Evolutionary conservation across 768 basidiomycete species (phyloP).

Genomic region (Crassisporium funariophilum): DNA sequence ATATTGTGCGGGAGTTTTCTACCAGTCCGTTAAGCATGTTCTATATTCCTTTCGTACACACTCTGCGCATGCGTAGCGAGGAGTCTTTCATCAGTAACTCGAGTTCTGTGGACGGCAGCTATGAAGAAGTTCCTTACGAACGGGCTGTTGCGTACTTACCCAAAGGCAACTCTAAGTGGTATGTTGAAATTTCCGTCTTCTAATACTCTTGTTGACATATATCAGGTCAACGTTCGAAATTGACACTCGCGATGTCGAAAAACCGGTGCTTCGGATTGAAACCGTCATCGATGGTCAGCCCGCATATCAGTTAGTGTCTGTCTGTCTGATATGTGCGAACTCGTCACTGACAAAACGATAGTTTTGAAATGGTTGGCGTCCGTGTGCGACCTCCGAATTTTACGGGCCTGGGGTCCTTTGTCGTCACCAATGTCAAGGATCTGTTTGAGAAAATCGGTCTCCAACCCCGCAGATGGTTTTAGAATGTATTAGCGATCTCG

Average conservation of each 20-base stretch:
- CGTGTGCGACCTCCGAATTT: slow-evolving; percentile 44
- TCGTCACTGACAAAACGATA: slow-evolving; percentile 18
- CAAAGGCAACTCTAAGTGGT: slow-evolving; percentile 71
- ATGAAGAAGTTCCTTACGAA: slow-evolving; percentile 51
- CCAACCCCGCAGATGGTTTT: slow-evolving; percentile 61
- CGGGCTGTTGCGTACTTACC: slow-evolving; percentile 61
- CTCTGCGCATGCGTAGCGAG: slow-evolving; percentile 48
- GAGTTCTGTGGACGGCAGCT: slow-evolving; percentile 25
- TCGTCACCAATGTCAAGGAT: slow-evolving; percentile 51
- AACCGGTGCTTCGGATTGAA: slow-evolving; percentile 58
- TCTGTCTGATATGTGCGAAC: neutral
- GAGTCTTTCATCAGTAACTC: slow-evolving; percentile 38
- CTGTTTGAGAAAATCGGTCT: slow-evolving; percentile 60
- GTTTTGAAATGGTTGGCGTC: slow-evolving; percentile 49
- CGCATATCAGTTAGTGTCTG: slow-evolving; percentile 49
- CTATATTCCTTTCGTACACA: slow-evolving; percentile 61
- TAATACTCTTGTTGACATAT: neutral
- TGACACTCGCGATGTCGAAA: slow-evolving; percentile 55
- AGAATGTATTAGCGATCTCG: slow-evolving; percentile 11
- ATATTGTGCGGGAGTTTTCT: slow-evolving; percentile 62
- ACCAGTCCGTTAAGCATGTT: slow-evolving; percentile 75
- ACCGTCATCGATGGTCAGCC: slow-evolving; percentile 60
- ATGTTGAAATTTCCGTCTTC: slow-evolving; percentile 9
- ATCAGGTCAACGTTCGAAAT: slow-evolving; percentile 68
- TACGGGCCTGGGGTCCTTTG: slow-evolving; percentile 44